A percentile compares a stretch with the other conserved stretches of the same genome.
Conservation (phyloP, 495 filamentous ascomycete species). For the Stereocaulon alpinum region DNA sequence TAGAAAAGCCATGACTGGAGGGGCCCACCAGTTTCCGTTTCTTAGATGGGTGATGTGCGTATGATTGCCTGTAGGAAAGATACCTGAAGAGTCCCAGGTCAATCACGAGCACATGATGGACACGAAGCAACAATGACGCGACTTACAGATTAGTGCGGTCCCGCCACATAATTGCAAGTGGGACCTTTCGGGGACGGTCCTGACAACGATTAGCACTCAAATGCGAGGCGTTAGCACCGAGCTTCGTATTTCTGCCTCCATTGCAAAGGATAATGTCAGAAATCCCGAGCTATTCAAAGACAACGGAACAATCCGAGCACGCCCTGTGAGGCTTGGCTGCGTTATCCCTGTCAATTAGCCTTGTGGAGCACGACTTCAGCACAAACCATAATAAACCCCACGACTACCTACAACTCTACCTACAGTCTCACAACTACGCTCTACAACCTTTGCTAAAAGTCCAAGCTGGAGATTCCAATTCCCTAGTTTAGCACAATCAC, state of each 20-base stretch:
- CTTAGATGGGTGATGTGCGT: slow-evolving; percentile 86
- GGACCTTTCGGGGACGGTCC: not conserved
- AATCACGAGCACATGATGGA: slow-evolving; percentile 5
- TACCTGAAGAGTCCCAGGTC: slow-evolving; percentile 48
- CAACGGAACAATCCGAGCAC: not conserved
- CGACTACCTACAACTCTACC: not conserved
- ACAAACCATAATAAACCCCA: not conserved
- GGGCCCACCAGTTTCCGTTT: slow-evolving; percentile 59
- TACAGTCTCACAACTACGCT: not conserved
- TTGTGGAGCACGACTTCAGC: slow-evolving; percentile 1
- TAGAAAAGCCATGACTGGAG: slow-evolving; percentile 63
- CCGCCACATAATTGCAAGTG: slow-evolving; percentile 69
- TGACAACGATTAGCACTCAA: not conserved
- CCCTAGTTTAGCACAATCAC: too few species aligned
- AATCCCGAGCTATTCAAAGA: not conserved
- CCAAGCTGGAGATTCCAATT: not conserved
- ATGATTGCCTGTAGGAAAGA: slow-evolving; percentile 97
- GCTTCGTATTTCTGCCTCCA: not conserved
- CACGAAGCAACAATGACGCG: not conserved
- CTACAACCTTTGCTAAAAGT: not conserved
- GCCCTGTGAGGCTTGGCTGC: not conserved
- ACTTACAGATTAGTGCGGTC: slow-evolving; percentile 91
- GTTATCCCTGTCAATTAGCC: not conserved
- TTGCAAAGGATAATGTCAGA: not conserved
- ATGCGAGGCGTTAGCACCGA: not conserved